Evolutionary conservation across 257 asterid species (phyloP).

Genomic region (Solanum appendiculatum): DNA sequence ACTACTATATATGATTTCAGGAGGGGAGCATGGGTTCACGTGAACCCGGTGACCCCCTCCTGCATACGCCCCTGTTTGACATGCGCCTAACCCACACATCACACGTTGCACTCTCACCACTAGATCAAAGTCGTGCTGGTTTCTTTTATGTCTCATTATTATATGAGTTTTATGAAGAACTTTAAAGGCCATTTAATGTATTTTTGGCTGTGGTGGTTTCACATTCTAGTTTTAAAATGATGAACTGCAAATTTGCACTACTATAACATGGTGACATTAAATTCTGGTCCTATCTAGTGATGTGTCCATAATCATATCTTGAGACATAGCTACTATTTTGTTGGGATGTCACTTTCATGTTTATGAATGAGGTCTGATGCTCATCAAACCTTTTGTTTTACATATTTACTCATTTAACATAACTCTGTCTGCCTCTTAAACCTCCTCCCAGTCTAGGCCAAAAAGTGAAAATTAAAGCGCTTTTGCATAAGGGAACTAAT

Average conservation of each 20-base stretch:
- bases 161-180: background rate
- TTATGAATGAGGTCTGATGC: background rate
- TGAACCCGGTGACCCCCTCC: too few relatives aligned
- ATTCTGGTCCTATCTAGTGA: background rate
- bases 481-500: background rate
- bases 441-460: background rate
- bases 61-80: too few relatives aligned
- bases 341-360: background rate
- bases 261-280: background rate
- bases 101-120: background rate
- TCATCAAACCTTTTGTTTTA: background rate
- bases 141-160: background rate
- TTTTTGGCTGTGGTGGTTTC: background rate
- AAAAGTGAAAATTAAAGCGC: background rate
- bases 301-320: background rate
- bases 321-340: background rate
- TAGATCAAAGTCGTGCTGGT: background rate
- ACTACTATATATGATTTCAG: too few relatives aligned
- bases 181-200: background rate
- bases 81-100: background rate
- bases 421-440: background rate
- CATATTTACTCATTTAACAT: background rate
- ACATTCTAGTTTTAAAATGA: background rate
- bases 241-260: background rate
- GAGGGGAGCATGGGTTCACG: too few relatives aligned